Conservation (phyloP, 139 green algal genomes). For the Tetraselmis striata region DNA sequence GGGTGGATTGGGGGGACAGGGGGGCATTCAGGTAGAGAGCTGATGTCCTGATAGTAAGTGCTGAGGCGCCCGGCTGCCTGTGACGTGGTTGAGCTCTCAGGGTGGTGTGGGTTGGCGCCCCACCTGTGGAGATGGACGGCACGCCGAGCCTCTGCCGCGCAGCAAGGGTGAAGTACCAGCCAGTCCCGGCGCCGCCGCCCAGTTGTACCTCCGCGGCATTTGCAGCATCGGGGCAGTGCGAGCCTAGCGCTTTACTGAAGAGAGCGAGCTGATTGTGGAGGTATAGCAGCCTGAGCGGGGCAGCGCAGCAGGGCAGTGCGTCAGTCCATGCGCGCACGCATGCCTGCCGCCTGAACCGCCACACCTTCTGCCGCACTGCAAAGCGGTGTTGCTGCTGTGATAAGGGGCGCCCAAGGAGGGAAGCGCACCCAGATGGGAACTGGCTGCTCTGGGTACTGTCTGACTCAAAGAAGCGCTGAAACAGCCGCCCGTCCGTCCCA, state of each 20-base stretch:
- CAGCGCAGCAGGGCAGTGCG: no score
- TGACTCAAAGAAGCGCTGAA: not conserved
- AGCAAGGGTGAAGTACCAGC: not conserved
- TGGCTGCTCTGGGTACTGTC: not conserved
- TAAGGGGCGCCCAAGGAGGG: not conserved
- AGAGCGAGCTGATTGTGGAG: slow-evolving; percentile 34
- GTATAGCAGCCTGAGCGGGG: not conserved
- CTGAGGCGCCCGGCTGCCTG: no score
- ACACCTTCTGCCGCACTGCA: no score
- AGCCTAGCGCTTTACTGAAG: slow-evolving; percentile 45
- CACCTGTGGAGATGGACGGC: not conserved
- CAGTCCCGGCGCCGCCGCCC: not conserved
- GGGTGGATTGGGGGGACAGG: no score
- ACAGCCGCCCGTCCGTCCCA: not conserved
- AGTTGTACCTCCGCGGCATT: not conserved
- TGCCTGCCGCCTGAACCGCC: no score
- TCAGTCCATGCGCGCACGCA: no score
- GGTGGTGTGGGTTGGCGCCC: no score
- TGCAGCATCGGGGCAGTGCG: slow-evolving; percentile 27
- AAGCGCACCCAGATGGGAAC: not conserved
- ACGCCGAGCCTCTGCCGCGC: not conserved
- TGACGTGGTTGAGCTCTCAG: no score
- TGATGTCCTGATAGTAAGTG: no score
- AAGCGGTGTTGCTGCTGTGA: no score
- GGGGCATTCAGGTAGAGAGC: no score